phyloP scores from a whole-genome alignment of 2,329 filamentous ascomycete genomes.

The Orbilia javanica region DNA sequence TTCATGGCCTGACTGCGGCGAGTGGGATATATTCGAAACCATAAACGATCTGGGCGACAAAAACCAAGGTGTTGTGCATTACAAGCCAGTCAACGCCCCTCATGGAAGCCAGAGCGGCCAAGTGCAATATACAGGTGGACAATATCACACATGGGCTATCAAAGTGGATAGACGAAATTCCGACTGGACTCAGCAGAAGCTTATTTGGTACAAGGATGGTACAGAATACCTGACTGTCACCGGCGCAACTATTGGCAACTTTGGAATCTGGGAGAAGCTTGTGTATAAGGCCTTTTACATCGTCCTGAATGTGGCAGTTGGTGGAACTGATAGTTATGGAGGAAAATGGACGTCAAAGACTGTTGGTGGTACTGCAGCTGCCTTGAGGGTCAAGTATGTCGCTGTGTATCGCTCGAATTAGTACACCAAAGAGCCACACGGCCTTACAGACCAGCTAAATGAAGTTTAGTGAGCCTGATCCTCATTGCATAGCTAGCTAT shows the following conservation, averaged over 20 bases:
- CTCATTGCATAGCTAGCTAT: too few relatives aligned
- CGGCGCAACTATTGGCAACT: slow-evolving; percentile 62
- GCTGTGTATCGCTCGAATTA: slow-evolving; percentile 63
- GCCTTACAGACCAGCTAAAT: not conserved
- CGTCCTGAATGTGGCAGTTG: slow-evolving; percentile 66
- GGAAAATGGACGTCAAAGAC: slow-evolving; percentile 64
- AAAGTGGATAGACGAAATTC: slow-evolving; percentile 64
- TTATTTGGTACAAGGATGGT: slow-evolving; percentile 65
- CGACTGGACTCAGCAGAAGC: slow-evolving; percentile 63
- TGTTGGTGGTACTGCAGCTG: slow-evolving; percentile 63
- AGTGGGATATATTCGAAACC: slow-evolving; percentile 68
- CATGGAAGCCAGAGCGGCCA: slow-evolving; percentile 64
- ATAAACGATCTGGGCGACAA: slow-evolving; percentile 67
- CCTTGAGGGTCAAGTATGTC: slow-evolving; percentile 66
- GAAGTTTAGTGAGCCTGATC: too few relatives aligned
- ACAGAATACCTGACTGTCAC: slow-evolving; percentile 61
- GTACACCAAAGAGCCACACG: not conserved
- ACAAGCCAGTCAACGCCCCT: slow-evolving; percentile 66
- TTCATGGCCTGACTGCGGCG: slow-evolving; percentile 67
- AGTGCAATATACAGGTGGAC: slow-evolving; percentile 65
- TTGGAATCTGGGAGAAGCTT: slow-evolving; percentile 63
- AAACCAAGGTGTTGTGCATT: slow-evolving; percentile 69
- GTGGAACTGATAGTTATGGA: slow-evolving; percentile 62
- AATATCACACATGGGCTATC: slow-evolving; percentile 64
- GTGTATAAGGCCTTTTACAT: slow-evolving; percentile 64